phyloP scores from a whole-genome alignment of 306 rosid species.

The Malus sieversii region DNA sequence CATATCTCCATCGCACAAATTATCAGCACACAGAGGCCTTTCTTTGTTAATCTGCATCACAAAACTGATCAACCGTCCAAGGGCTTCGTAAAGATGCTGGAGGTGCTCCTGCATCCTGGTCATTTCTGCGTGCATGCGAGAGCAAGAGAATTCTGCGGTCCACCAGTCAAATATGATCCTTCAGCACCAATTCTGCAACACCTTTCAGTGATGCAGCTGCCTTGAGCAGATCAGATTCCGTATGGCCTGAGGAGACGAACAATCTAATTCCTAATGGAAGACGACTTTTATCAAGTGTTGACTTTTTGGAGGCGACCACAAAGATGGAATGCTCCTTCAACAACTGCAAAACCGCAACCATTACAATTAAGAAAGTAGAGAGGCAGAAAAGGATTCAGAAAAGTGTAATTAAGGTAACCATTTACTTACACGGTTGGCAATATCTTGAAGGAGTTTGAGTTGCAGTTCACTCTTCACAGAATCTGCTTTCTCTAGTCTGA shows the following conservation, averaged over 20 bases:
- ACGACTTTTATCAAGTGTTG: conserved; percentile 70
- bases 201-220: conserved; percentile 65
- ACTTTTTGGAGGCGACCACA: conserved; percentile 65
- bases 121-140: background rate
- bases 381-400: conserved; percentile 1
- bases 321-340: conserved; percentile 69
- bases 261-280: conserved; percentile 77
- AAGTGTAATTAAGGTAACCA: conserved; percentile 1
- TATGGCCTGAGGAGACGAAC: conserved; percentile 77
- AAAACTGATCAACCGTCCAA: conserved; percentile 5
- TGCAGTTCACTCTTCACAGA: conserved; percentile 49
- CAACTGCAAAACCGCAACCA: conserved; percentile 34
- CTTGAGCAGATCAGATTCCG: conserved; percentile 68
- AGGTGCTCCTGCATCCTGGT: background rate
- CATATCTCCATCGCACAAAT: background rate
- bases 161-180: conserved; percentile 29
- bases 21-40: conserved; percentile 4
- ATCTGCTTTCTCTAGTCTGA: conserved; percentile 62
- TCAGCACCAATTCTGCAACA: conserved; percentile 55
- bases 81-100: background rate
- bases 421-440: conserved; percentile 59
- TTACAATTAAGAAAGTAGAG: conserved; percentile 5
- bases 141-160: background rate
- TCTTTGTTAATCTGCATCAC: conserved; percentile 2
- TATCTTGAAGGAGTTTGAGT: conserved; percentile 60